These are phyloP conservation scores for Copromyces sp. DNA, from an alignment of 495 filamentous ascomycete genomes.

Conservation along the genomic window DNA sequence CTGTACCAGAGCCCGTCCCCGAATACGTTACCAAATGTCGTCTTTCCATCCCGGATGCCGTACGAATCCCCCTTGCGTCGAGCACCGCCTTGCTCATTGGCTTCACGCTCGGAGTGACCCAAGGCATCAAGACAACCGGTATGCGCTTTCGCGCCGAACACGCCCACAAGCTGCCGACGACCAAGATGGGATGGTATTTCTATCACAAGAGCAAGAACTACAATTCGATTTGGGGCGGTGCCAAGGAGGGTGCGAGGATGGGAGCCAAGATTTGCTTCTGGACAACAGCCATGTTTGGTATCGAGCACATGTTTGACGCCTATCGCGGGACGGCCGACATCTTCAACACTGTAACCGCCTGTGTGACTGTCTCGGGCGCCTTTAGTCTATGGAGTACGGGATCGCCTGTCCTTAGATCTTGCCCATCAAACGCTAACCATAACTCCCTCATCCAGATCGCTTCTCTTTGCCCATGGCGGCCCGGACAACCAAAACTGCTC, in stretches of 20 bases:
- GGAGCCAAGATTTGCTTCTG: slow-evolving; percentile 58
- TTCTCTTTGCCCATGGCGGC: slow-evolving; percentile 76
- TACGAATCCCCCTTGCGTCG: slow-evolving; percentile 55
- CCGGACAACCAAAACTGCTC: slow-evolving; percentile 68
- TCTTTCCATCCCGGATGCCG: slow-evolving; percentile 44
- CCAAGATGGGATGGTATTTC: slow-evolving; percentile 83
- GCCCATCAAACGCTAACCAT: slow-evolving; percentile 8
- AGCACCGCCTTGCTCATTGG: slow-evolving; percentile 54
- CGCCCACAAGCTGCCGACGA: slow-evolving; percentile 75
- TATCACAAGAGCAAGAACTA: slow-evolving; percentile 99
- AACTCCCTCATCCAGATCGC: slow-evolving; percentile 46
- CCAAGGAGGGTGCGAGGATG: slow-evolving; percentile 68
- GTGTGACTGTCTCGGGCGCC: slow-evolving; percentile 67
- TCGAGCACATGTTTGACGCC: slow-evolving; percentile 78
- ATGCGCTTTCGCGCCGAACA: slow-evolving; percentile 87
- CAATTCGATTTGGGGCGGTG: slow-evolving; percentile 58
- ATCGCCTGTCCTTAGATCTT: slow-evolving; percentile 3
- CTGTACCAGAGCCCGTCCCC: slow-evolving; percentile 1
- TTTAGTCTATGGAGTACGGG: slow-evolving; percentile 78
- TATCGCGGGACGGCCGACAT: slow-evolving; percentile 62
- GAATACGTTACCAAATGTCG: slow-evolving; percentile 34
- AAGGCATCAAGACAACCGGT: slow-evolving; percentile 61
- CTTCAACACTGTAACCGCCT: slow-evolving; percentile 66
- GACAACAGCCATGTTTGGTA: slow-evolving; percentile 56
- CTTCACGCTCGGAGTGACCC: slow-evolving; percentile 54